These are phyloP conservation scores for Filobasidium wieringae DNA, from an alignment of 768 basidiomycete genomes.

Conservation along the genomic window DNA sequence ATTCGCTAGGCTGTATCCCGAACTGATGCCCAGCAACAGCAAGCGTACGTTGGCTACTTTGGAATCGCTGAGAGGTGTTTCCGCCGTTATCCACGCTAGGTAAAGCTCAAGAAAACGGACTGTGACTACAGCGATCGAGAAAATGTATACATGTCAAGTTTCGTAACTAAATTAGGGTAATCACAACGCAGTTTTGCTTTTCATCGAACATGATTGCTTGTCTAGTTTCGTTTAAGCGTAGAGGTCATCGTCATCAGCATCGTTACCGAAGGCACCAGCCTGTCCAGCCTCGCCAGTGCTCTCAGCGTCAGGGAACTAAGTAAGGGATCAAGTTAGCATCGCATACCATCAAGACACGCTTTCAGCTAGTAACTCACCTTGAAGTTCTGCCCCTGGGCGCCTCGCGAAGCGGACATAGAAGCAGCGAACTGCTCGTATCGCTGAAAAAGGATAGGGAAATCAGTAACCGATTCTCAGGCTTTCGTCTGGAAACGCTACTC, in stretches of 20 bases:
- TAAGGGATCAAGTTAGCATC: not conserved
- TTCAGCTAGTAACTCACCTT: constrained; percentile 40
- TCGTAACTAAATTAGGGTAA: not conserved
- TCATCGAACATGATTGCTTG: too few relatives aligned
- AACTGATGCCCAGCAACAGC: too few relatives aligned
- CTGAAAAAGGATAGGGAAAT: constrained; percentile 6
- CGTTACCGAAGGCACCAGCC: constrained; percentile 50
- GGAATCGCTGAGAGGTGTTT: too few relatives aligned
- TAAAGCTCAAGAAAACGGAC: too few relatives aligned
- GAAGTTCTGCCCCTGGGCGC: constrained; percentile 75
- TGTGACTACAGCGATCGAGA: too few relatives aligned
- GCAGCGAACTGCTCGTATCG: constrained; percentile 98
- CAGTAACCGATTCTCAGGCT: not conserved
- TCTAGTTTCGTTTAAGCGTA: constrained; percentile 65
- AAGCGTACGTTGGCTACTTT: too few relatives aligned
- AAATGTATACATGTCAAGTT: too few relatives aligned
- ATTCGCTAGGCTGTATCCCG: too few relatives aligned
- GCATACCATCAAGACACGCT: not conserved
- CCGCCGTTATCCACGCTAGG: too few relatives aligned
- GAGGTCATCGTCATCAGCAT: constrained; percentile 77
- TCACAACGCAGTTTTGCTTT: not conserved
- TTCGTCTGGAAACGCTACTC: not conserved
- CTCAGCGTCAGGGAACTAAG: constrained; percentile 68
- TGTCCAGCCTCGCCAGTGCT: constrained; percentile 29
- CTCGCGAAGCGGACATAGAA: constrained; percentile 39